phyloP scores from a whole-genome alignment of 2,329 filamentous ascomycete species.

The Ophiostoma australiae region DNA sequence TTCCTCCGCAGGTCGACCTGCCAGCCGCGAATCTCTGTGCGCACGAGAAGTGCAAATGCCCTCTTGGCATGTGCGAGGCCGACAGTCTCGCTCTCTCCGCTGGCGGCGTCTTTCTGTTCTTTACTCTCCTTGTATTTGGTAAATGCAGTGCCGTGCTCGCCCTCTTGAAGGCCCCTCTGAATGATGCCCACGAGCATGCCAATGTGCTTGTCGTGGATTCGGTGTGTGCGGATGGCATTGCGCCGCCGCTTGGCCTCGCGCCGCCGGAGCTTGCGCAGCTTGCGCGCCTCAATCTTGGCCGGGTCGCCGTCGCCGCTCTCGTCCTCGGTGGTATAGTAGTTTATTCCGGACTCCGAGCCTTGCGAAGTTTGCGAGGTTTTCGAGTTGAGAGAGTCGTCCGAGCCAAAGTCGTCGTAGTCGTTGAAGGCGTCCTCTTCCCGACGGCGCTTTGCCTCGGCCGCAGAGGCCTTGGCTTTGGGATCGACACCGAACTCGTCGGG shows the following conservation, averaged over 20 bases:
- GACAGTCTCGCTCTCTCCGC: background rate
- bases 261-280: constrained; percentile 11
- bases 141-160: constrained; percentile 22
- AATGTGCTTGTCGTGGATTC: constrained; percentile 48
- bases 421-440: constrained; percentile 25
- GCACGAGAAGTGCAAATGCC: constrained; percentile 69
- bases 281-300: constrained; percentile 15
- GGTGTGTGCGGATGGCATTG: constrained; percentile 33
- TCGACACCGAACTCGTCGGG: constrained; percentile 27
- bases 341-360: background rate
- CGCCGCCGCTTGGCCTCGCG: constrained; percentile 31
- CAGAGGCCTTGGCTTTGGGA: constrained; percentile 17
- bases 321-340: background rate
- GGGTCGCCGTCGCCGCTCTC: constrained; percentile 7
- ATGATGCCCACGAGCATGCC: constrained; percentile 63
- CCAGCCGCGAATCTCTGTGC: constrained; percentile 47
- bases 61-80: constrained; percentile 62
- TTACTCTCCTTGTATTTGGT: background rate
- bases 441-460: constrained; percentile 18
- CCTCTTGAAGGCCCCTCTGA: constrained; percentile 61
- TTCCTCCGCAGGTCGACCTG: constrained; percentile 64
- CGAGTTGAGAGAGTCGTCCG: constrained; percentile 3
- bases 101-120: background rate
- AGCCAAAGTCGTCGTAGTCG: constrained; percentile 21
- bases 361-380: background rate